Evolutionary conservation across 1,139 yeast species (phyloP).

Genomic region (Hyphopichia wangnamkhiaoensis): DNA sequence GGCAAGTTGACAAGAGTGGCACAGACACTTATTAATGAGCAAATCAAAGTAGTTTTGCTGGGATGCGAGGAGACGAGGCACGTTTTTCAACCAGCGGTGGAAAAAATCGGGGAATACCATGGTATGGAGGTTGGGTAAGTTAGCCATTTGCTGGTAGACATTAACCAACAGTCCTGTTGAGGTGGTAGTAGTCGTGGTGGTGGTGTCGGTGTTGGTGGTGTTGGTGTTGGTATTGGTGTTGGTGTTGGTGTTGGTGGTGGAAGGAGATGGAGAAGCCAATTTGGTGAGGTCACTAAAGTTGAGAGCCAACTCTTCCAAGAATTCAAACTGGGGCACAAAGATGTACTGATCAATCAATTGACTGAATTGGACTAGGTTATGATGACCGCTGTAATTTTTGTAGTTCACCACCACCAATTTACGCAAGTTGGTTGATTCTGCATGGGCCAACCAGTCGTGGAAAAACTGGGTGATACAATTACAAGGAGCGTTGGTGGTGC

Average conservation of each 20-base stretch:
- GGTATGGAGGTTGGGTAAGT: constrained; percentile 12
- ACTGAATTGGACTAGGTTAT: constrained; percentile 23
- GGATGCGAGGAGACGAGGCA: constrained; percentile 11
- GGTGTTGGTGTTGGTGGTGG: constrained; percentile 1
- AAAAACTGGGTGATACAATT: constrained; percentile 24
- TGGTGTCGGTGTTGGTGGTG: constrained; percentile 3
- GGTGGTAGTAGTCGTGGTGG: constrained; percentile 10
- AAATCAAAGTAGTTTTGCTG: constrained; percentile 15
- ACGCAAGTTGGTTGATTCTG: constrained; percentile 11
- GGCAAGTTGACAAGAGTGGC: constrained; percentile 17
- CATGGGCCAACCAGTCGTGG: constrained; percentile 14
- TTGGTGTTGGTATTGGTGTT: constrained; percentile 10
- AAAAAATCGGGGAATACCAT: constrained; percentile 28
- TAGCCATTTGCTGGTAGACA: constrained; percentile 11
- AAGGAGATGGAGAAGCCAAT: constrained; percentile 12
- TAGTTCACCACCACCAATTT: constrained; percentile 24
- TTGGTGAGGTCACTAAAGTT: constrained; percentile 24
- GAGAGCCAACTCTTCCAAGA: constrained; percentile 18
- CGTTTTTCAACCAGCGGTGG: constrained; percentile 21
- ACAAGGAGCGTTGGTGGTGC: constrained; percentile 18
- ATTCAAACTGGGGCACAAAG: constrained; percentile 10
- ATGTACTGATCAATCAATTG: constrained; percentile 15
- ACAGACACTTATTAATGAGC: constrained; percentile 22
- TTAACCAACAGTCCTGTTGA: not conserved
- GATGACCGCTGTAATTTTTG: constrained; percentile 19